These are phyloP conservation scores for Cupressus sempervirens DNA, from an alignment of 75 land plant species.

Conservation along the genomic window DNA sequence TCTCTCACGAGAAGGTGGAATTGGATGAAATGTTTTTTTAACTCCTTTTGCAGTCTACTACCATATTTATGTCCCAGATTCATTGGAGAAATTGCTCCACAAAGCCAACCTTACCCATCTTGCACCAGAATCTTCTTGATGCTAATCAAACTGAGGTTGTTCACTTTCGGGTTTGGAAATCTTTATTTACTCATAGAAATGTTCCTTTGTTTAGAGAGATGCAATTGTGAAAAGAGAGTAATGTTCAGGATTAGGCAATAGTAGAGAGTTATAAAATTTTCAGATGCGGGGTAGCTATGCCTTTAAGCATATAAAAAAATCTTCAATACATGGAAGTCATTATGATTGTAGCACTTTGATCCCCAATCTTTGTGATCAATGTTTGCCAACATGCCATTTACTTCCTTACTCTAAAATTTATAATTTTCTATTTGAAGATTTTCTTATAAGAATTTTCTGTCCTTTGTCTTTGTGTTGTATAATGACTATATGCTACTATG, in stretches of 20 bases:
- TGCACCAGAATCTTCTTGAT: constrained; percentile 45
- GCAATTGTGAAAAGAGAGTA: neutral
- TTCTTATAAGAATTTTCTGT: neutral
- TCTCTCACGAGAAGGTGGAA: constrained; percentile 75
- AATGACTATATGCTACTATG: neutral
- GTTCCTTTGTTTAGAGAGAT: neutral
- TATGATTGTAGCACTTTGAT: neutral
- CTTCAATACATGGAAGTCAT: neutral
- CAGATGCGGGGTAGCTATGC: neutral
- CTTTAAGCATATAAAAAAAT: neutral
- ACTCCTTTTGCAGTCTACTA: constrained; percentile 60
- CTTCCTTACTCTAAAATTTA: neutral
- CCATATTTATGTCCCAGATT: constrained; percentile 57
- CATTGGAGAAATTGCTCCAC: constrained; percentile 52
- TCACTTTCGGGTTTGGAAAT: neutral
- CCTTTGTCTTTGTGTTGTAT: neutral
- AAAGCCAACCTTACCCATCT: constrained; percentile 64
- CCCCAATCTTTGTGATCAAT: neutral
- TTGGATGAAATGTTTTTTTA: constrained; percentile 63
- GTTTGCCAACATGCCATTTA: neutral
- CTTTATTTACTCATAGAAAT: neutral
- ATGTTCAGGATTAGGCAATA: neutral
- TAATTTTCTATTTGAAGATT: neutral
- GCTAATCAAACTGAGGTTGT: neutral
- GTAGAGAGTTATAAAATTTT: neutral